These are phyloP conservation scores for Euphrasia arctica DNA, from an alignment of 305 asterid genomes.

Conservation along the genomic window DNA sequence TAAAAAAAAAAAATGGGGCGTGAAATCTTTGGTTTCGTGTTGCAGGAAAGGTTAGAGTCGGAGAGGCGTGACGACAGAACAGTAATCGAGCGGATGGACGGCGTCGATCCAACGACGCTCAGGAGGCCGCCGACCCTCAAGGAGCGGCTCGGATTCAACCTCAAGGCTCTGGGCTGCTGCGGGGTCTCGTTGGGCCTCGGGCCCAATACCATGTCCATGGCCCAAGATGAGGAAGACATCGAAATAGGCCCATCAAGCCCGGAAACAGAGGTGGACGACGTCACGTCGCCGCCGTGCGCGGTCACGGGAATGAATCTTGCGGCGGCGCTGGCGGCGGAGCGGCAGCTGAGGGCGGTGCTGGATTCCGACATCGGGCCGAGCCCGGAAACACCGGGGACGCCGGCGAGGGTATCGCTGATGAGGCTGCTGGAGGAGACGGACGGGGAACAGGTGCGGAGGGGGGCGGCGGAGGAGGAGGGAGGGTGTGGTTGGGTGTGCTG, in stretches of 20 bases:
- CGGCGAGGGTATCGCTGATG: slow-evolving; percentile 71
- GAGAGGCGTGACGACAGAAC: slow-evolving; percentile 42
- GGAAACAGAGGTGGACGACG: too few species aligned
- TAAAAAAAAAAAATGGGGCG: slow-evolving; percentile 35
- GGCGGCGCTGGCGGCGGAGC: slow-evolving; percentile 79
- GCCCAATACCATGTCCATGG: slow-evolving; percentile 34
- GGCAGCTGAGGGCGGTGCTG: slow-evolving; percentile 56
- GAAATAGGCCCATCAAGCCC: slow-evolving; percentile 21
- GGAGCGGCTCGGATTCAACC: slow-evolving; percentile 56
- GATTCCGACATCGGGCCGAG: slow-evolving; percentile 30
- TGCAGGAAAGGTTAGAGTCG: slow-evolving; percentile 47
- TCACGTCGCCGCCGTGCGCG: slow-evolving; percentile 36
- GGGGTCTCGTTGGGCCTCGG: slow-evolving; percentile 58
- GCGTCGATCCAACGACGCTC: slow-evolving; percentile 38
- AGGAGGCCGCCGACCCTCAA: slow-evolving; percentile 51
- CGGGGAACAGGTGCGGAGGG: slow-evolving; percentile 40
- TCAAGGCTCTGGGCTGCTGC: slow-evolving; percentile 53
- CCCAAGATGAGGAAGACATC: slow-evolving; percentile 25
- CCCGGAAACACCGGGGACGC: slow-evolving; percentile 29
- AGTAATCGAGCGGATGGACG: slow-evolving; percentile 58
- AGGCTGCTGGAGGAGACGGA: slow-evolving; percentile 70
- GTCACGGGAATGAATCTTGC: slow-evolving; percentile 67
- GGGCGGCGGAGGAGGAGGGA: slow-evolving; percentile 24
- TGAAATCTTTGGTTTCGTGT: slow-evolving; percentile 50
- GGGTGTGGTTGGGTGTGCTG: slow-evolving; percentile 69